Base-by-base conservation (phyloP, 768 basidiomycete genomes). In the Boletus reticulatus region DNA sequence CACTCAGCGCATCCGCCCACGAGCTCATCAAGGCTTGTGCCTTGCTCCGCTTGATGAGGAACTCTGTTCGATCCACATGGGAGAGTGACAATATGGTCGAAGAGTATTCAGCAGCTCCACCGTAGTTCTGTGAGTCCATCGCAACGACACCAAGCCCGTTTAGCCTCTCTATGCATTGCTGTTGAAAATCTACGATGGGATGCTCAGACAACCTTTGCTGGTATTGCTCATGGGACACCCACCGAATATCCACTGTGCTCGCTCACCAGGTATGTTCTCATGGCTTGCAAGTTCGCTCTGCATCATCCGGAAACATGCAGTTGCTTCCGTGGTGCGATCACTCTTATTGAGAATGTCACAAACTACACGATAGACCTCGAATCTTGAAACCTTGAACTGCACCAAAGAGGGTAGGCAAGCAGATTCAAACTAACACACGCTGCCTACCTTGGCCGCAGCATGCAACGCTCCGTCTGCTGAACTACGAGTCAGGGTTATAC, bases 1-100 rank as follows among this genome's bases (percentile, higher is more conserved):
- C 59, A 4, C 0, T 32, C 7, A 62, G 13, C 0, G 52, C 51
- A 0, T 51, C 51, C 7, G 47, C 29, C 60, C 55, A 62, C 0
- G 20, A 34, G 1, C 19, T 1, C 34, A 32, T 29, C 0, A 9
- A 1, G 4, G 34, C 34, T 13, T 19, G 37, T 0, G n/a, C 59
- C 12, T 52, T 44, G 29, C 61, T 54, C 0, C 61, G 52, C 47
- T 57, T 57, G 6, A 54, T 5, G 4, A 61, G 38, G 9, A 61
- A 34, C 1, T 27, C 19, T 2, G 0, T 1, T 1, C 0, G 36
- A 4, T 43, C 6, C 3, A 1, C 8, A 1, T 50, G 43, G 1
- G 8, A 2, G 1, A 57, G 31, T 1, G 24, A 14, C 29, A 62
- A 11, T 17, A 12, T 11, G 1, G 10, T 16, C 1, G 60, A 55